Evolutionary conservation across 345 rosid species (phyloP), one percentile per base, ranked within the genome.

Genomic region (Eucalyptus grandis): DNA sequence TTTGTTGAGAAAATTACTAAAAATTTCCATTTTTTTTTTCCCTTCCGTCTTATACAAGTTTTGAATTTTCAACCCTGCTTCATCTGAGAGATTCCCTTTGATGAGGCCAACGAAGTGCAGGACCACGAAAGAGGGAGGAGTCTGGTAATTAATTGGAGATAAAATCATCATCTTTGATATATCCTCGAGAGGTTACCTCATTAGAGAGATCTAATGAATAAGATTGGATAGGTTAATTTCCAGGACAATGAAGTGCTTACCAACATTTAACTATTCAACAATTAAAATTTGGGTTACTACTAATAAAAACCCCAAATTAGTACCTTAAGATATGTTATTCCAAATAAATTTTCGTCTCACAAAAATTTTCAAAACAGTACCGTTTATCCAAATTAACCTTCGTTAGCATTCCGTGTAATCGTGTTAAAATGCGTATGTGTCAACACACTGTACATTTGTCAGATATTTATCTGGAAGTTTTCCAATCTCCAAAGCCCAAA

Each of bases 361-460:
- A 19, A 53, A 51, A 19, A 1, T 7, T 53, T 53, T 53, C 21
- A 0, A 53, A 19, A 0, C 4, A 0, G 24, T 53, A 53, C 58
- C 10, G 0, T 53, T 53, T 53, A 53, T 53, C 58, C 56, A 19
- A 53, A 53, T 53, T 53, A 0, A 1, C 58, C 58, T 8, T 0
- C 2, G 10, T 53, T 53, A 53, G 2, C 10, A 19, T 53, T 19
- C 24, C 0, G 58, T 53, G 0, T 53, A 53, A 53, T 53, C 58
- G 0, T 53, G 24, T 53, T 53, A 53, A 53, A 3, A 53, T 53
- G 56, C 1, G 0, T 3, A 53, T 19, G 1, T 53, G 24, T 7
- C 10, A 1, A 53, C 56, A 16, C 9, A 19, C 56, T 3, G 24
- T 53, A 0, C 1, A 19, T 53, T 53, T 53, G 56, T 0, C 24